These are phyloP conservation scores for Ramaria sp. DNA, from an alignment of 768 basidiomycete species.

Conservation along the genomic window DNA sequence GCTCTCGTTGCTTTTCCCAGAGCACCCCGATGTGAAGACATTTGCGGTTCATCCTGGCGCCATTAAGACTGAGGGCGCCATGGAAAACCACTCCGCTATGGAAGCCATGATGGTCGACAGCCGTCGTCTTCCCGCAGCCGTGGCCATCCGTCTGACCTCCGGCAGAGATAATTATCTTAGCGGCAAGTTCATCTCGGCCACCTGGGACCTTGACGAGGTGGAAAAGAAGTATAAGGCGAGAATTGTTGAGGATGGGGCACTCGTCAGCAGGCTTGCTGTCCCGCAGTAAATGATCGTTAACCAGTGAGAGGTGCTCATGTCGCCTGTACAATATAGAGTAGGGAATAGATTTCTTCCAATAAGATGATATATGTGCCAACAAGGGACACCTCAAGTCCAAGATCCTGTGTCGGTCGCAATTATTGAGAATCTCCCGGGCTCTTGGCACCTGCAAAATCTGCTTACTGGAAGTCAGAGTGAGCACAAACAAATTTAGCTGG, in stretches of 20 bases:
- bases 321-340: too few relatives aligned
- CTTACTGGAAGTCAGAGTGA: too few relatives aligned
- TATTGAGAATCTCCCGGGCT: too few relatives aligned
- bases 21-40: neutral
- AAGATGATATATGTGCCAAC: too few relatives aligned
- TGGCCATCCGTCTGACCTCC: neutral
- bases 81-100: constrained; percentile 6
- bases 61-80: constrained; percentile 12
- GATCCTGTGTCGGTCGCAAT: too few relatives aligned
- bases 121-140: constrained; percentile 14
- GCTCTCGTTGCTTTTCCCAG: neutral
- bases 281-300: too few relatives aligned
- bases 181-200: neutral
- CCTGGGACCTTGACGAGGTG: neutral
- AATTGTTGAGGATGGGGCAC: neutral
- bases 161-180: neutral
- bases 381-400: too few relatives aligned
- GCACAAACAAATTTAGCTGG: too few relatives aligned
- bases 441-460: too few relatives aligned
- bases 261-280: neutral
- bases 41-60: constrained; percentile 10
- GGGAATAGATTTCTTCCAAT: too few relatives aligned
- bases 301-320: too few relatives aligned
- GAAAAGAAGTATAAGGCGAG: neutral
- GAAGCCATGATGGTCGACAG: constrained; percentile 10